Base-by-base conservation (phyloP, 2,329 filamentous ascomycete species). In the Nannizzia gypsea region DNA sequence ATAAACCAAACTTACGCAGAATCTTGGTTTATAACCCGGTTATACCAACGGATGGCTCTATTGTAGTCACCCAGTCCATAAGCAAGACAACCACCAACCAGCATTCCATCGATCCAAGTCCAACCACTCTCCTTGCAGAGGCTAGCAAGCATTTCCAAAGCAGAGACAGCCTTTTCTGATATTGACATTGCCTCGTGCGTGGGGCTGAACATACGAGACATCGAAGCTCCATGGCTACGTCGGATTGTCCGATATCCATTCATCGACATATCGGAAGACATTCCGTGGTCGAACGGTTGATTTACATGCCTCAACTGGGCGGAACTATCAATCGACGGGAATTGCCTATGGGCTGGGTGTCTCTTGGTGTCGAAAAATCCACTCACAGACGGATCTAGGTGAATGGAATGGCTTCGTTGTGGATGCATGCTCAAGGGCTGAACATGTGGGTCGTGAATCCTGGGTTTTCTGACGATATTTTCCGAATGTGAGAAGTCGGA, bases 71-170 rank as follows among this genome's bases (percentile, higher is more conserved):
- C 89, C 13, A 97, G 76, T 6, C 89, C 91, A 74, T 97, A 97
- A 56, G 92, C 87, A 61, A 99, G 78, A 74, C 93, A 97, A 1
- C 93, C 93, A 42, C 88, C 90, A 5, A 97, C 78, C 42, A 97
- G 78, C 78, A 97, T 91, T 1, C 93, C 93, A 69, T 97, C 92
- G 58, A 90, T 82, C 93, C 93, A 99, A 66, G 84, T 82, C 88
- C 89, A 93, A 8, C 80, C 81, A 67, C 86, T 89, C 70, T 92
- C 86, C 67, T 88, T 84, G 69, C 90, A 95, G 5, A 95, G 75
- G 64, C 79, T 83, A 15, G 83, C 84, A 20, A 96, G 78, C 67
- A 90, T 83, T 40, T 88, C 83, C 20, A 95, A 73, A 1, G 88
- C 87, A 5, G 81, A 77, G 54, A 79, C 81, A 6, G 89, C 89